A percentile compares a stretch with the other conserved stretches of the same genome.
These are phyloP conservation scores for Plasmodium coatneyi DNA, from an alignment of 169 alveolate species.

Conservation along the genomic window DNA sequence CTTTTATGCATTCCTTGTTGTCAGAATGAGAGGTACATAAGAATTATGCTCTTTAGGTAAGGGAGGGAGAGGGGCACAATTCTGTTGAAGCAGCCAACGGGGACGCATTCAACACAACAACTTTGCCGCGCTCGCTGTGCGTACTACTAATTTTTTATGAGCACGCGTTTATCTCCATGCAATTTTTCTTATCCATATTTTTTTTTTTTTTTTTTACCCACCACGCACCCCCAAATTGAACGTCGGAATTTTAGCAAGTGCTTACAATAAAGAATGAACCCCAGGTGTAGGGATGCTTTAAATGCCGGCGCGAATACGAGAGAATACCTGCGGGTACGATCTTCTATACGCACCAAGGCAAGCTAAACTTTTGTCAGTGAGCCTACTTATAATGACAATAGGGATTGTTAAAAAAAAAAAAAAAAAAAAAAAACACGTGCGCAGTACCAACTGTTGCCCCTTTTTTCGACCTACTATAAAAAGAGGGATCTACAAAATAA, in stretches of 20 bases:
- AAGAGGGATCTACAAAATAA: neutral
- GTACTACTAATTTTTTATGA: neutral
- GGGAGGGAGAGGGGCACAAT: neutral
- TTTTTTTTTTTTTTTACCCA: neutral
- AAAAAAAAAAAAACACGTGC: neutral
- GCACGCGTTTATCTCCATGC: neutral
- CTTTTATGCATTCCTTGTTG: neutral
- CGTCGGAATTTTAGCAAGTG: neutral
- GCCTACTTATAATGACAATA: neutral
- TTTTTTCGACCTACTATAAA: neutral
- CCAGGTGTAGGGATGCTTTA: neutral
- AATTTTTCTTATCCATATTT: neutral
- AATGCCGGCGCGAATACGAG: neutral
- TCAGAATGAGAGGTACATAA: neutral
- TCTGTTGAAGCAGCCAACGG: too few species aligned
- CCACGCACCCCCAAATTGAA: neutral
- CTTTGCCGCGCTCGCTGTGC: neutral
- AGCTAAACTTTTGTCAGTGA: neutral
- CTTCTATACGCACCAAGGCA: neutral
- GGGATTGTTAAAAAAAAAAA: neutral
- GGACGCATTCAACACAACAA: neutral
- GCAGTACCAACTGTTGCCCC: neutral
- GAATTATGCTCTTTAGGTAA: neutral
- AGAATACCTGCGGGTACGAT: neutral
- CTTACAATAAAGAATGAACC: neutral